phyloP scores from a whole-genome alignment of 768 basidiomycete species.

The Suillus tomentosus region DNA sequence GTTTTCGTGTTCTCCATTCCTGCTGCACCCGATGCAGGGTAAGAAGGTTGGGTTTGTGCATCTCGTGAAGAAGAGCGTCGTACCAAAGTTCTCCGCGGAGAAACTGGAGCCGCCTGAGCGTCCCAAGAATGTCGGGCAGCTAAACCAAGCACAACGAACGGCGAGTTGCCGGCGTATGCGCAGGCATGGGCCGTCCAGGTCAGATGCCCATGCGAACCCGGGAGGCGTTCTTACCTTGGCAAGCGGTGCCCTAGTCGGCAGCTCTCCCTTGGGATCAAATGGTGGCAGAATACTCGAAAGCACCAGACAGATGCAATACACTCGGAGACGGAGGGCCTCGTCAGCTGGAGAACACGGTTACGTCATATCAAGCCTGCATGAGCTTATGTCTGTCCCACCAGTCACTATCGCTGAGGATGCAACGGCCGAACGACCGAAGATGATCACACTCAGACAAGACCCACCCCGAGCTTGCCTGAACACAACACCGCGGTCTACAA shows the following conservation, averaged over 20 bases:
- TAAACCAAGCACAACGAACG: conserved; percentile 2
- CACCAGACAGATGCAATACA: conserved; percentile 17
- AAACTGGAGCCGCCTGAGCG: conserved; percentile 51
- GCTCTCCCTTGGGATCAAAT: conserved; percentile 16
- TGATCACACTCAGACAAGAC: conserved; percentile 1
- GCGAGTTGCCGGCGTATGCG: conserved; percentile 8
- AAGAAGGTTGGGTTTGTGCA: conserved; percentile 70
- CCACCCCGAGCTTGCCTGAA: not conserved
- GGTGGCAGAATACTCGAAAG: conserved; percentile 9
- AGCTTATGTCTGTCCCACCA: conserved; percentile 3
- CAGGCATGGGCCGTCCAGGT: conserved; percentile 24
- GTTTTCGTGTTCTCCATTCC: conserved; percentile 72
- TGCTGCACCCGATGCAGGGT: conserved; percentile 61
- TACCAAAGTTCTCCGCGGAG: conserved; percentile 64
- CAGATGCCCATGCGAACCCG: conserved; percentile 24
- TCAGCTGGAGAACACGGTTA: conserved; percentile 43
- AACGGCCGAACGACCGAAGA: conserved; percentile 6
- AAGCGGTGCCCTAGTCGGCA: conserved; percentile 11
- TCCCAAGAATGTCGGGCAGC: conserved; percentile 9
- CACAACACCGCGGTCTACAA: not conserved
- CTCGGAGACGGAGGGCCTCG: conserved; percentile 45
- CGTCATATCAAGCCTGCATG: conserved; percentile 10
- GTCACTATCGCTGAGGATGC: conserved; percentile 6
- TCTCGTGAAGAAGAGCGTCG: conserved; percentile 68
- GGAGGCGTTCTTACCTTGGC: conserved; percentile 1